Conservation (phyloP, 306 rosid genomes). For the Ammopiptanthus mongolicus region DNA sequence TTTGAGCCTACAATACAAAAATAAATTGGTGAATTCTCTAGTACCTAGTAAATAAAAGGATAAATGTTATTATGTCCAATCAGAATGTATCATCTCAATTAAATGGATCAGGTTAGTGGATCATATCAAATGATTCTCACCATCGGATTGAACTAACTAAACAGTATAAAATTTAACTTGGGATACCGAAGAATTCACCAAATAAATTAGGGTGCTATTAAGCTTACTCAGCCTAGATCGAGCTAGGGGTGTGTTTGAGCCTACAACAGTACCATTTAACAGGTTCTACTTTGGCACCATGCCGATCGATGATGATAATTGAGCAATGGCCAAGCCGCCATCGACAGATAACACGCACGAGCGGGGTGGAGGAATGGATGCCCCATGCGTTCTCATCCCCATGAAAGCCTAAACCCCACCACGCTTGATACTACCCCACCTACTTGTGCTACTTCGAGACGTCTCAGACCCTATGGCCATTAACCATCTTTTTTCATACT, state of each 20-base stretch:
- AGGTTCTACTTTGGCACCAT: constrained; percentile 31
- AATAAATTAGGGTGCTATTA: neutral
- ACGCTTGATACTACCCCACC: neutral
- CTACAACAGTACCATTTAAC: neutral
- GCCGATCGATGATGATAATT: constrained; percentile 41
- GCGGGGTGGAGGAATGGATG: constrained; percentile 35
- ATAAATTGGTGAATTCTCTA: too few species aligned
- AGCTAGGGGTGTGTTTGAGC: neutral
- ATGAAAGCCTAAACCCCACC: constrained; percentile 29
- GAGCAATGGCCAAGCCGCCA: constrained; percentile 38
- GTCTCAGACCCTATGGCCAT: neutral
- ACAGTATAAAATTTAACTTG: too few species aligned
- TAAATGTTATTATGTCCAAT: too few species aligned
- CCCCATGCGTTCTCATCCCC: constrained; percentile 22
- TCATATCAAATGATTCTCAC: too few species aligned
- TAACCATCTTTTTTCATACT: neutral
- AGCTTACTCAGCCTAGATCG: neutral
- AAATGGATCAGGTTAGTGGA: too few species aligned
- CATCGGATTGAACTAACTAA: too few species aligned
- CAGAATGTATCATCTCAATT: too few species aligned
- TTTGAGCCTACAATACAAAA: too few species aligned
- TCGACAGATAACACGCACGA: constrained; percentile 55
- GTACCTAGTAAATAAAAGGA: too few species aligned
- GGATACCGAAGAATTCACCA: too few species aligned
- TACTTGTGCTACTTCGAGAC: neutral